Evolutionary conservation across 495 filamentous ascomycete genomes (phyloP), one percentile per base, ranked within the genome.

Genomic region (Talaromyces trachyspermus): DNA sequence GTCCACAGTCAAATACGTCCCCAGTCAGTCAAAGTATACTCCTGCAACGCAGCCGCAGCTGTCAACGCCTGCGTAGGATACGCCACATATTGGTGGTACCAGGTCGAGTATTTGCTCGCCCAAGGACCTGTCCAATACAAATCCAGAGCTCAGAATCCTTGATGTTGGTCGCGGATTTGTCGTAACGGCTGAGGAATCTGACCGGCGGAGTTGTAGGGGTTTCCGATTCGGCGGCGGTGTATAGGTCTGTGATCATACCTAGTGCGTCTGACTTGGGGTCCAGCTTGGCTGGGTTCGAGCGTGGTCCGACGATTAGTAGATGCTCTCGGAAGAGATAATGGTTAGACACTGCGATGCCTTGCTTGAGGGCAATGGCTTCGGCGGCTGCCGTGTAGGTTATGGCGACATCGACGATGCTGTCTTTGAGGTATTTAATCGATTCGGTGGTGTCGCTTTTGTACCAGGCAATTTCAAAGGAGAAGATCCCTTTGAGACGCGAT

Each of bases 121-220:
- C 67, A 71, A 12, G 68, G 70, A 61, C 62, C 48, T 72, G 63
- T 8, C 71, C 70, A 40, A 73, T 72, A 1, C 46, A 48, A 29
- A 67, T 56, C 66, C 69, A 75, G 11, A 72, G 45, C 49, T 59
- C 35, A 0, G 64, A 68, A n/a, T 72, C 71, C 41, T 70, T 69
- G 51, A 75, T 72, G 30, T 70, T 72, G 4, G 65, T 69, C 0
- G 70, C 70, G 4, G 66, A 71, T 46, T 70, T 74, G 53, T 75
- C 71, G 47, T 59, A 66, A 4, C 65, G 63, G 23, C 46, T 49
- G 32, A 75, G 61, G 38, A 71, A 73, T 10, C 61, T 58, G 8
- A 64, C 60, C 0, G 60, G 50, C 9, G 43, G 48, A 5, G 52
- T 40, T 5, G 54, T 53, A n/a, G 38, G 51, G 3, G 37, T 55